Base-by-base conservation (phyloP, 345 rosid species). In the Aquilaria sinensis region DNA sequence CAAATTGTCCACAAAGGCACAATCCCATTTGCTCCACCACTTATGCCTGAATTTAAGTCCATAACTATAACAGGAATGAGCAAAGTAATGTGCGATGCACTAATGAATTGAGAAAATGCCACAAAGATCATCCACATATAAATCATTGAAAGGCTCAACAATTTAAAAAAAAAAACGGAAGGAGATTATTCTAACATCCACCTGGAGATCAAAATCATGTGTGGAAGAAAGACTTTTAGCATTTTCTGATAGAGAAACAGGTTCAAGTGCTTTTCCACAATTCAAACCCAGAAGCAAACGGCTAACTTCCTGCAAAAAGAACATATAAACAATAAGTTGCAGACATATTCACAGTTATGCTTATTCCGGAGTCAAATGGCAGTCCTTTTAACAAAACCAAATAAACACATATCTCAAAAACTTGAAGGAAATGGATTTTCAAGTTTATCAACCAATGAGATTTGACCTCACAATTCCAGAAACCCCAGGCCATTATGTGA, bases 201-300 rank as follows among this genome's bases (percentile, higher is more conserved):
- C 97, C 90, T 90, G 97, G 55, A 94, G 82, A 65, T 90, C 99
- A 60, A 94, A 94, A 68, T 77, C 78, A 75, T 85, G 82, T 47
- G 73, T 45, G n/a, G 73, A 76, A 62, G 92, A 79, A 53, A 83
- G 69, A 66, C 82, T 57, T 68, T 78, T 78, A 2, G 78, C 85
- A 63, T 86, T 74, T 12, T 81, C 89, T 2, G 85, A 78, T 4
- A 85, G 71, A 67, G 62, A 65, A 64, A 90, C 55, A 43, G 23
- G 60, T 62, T 78, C 78, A 60, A 90, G 84, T 1, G 84, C 30
- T 64, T 37, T 80, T 33, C 95, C 99, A 69, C 92, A 83, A 77
- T 90, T 90, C 53, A 89, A 66, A 31, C 99, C 97, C 6, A 75
- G 67, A 50, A 94, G 83, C 80, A 94, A 62, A 54, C 92, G 81